These are phyloP conservation scores for Starmerella etchellsii DNA, from an alignment of 805 yeast genomes.

Conservation along the genomic window DNA sequence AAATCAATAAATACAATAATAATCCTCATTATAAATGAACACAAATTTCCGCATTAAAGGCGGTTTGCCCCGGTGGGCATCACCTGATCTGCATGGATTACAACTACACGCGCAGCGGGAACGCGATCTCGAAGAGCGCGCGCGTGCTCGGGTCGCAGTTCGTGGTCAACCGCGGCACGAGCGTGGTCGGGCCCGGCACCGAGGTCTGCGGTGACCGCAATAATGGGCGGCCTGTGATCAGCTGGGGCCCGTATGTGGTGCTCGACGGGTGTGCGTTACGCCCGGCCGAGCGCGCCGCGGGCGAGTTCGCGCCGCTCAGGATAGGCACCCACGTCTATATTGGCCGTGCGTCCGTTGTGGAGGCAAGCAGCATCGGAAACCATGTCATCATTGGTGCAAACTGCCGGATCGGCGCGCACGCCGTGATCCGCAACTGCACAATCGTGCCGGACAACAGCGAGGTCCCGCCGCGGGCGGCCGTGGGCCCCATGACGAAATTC, in stretches of 20 bases:
- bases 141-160: conserved; percentile 27
- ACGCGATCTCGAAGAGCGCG: conserved; percentile 19
- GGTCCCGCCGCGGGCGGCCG: conserved; percentile 28
- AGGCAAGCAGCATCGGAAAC: conserved; percentile 32
- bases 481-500: conserved; percentile 25
- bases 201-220: conserved; percentile 28
- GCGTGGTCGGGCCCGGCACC: conserved; percentile 26
- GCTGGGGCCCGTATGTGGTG: conserved; percentile 28
- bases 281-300: conserved; percentile 24
- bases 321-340: conserved; percentile 30
- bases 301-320: conserved; percentile 25
- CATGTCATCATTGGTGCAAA: conserved; percentile 28
- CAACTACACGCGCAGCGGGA: conserved; percentile 13
- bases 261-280: conserved; percentile 22
- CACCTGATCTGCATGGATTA: conserved; percentile 11
- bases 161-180: conserved; percentile 29
- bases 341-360: conserved; percentile 24
- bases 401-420: conserved; percentile 27
- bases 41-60: no score
- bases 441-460: conserved; percentile 24
- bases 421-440: conserved; percentile 30
- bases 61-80: no score
- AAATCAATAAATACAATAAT: no score
- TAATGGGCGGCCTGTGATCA: conserved; percentile 25
- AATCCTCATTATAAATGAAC: no score